phyloP scores from a whole-genome alignment of 2,329 filamentous ascomycete genomes.

The Phoma sp. region DNA sequence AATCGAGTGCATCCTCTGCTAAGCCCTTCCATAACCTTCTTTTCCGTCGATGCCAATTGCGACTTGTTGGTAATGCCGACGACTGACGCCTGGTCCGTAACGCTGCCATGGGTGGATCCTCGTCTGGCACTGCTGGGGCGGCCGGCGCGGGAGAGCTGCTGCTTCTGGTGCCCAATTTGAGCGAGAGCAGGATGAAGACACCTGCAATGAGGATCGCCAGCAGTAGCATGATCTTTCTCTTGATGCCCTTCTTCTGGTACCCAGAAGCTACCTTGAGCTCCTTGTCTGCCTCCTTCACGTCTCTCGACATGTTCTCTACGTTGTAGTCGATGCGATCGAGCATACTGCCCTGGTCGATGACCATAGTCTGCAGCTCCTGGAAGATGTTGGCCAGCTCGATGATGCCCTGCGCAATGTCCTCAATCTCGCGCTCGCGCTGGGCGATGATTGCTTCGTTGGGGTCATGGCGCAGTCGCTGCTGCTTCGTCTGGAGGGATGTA shows the following conservation, averaged over 20 bases:
- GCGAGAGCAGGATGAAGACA: constrained; percentile 83
- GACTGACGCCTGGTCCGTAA: constrained; percentile 26
- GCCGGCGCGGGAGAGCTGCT: constrained; percentile 23
- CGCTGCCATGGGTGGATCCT: constrained; percentile 26
- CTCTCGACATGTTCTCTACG: constrained; percentile 90
- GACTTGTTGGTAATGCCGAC: constrained; percentile 25
- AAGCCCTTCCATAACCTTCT: constrained; percentile 38
- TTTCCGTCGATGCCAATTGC: constrained; percentile 46
- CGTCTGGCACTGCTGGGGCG: constrained; percentile 25
- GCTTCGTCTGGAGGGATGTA: constrained; percentile 79
- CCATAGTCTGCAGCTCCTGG: constrained; percentile 94
- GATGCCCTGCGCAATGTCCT: constrained; percentile 96
- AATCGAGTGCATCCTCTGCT: constrained; percentile 19
- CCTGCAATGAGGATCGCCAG: constrained; percentile 83
- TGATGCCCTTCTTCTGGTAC: constrained; percentile 87
- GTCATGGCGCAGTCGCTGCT: constrained; percentile 66
- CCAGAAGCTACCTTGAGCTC: constrained; percentile 86
- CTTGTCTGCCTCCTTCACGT: constrained; percentile 91
- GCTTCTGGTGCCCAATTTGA: constrained; percentile 69
- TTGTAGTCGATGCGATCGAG: constrained; percentile 74
- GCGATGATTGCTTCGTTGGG: constrained; percentile 79
- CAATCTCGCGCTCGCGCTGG: constrained; percentile 94
- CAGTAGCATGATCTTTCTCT: constrained; percentile 91
- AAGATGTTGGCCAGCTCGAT: constrained; percentile 97
- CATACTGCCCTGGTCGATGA: constrained; percentile 61